These are phyloP conservation scores for Carnegiea gigantea DNA, from an alignment of 179 eudicot genomes.

Conservation along the genomic window DNA sequence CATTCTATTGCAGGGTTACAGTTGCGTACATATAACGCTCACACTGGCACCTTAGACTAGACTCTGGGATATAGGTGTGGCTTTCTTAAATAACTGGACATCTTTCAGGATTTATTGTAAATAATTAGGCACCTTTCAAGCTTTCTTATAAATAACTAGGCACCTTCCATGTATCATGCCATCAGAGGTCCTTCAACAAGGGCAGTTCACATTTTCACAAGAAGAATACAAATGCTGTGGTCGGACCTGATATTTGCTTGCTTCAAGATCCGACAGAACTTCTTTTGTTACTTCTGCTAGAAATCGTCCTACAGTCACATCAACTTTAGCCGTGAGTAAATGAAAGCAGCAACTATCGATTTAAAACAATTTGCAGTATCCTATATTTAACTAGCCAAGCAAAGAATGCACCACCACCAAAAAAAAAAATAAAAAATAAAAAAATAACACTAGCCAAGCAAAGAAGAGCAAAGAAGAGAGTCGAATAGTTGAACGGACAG, in stretches of 20 bases:
- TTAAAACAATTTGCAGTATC: background rate
- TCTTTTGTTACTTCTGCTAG: constrained; percentile 78
- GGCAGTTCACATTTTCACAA: background rate
- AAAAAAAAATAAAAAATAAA: no score
- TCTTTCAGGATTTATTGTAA: no score
- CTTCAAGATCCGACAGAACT: constrained; percentile 74
- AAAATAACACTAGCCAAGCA: no score
- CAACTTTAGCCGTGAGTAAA: constrained; percentile 12
- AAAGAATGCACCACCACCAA: background rate
- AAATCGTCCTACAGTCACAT: constrained; percentile 57
- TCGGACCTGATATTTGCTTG: constrained; percentile 78
- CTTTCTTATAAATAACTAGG: background rate
- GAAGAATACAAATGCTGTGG: background rate
- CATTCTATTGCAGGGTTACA: no score
- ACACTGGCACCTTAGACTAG: background rate
- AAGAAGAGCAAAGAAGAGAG: background rate
- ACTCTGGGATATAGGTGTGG: background rate
- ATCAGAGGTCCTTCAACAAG: background rate
- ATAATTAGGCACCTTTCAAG: no score
- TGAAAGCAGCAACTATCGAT: background rate
- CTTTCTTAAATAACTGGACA: background rate
- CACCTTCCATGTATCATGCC: background rate
- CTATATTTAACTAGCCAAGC: constrained; percentile 8
- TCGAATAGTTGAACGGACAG: background rate
- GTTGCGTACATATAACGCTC: background rate